Evolutionary conservation across 768 basidiomycete genomes (phyloP), one percentile per base, ranked within the genome.

Genomic region (Lactifluus echinatus): DNA sequence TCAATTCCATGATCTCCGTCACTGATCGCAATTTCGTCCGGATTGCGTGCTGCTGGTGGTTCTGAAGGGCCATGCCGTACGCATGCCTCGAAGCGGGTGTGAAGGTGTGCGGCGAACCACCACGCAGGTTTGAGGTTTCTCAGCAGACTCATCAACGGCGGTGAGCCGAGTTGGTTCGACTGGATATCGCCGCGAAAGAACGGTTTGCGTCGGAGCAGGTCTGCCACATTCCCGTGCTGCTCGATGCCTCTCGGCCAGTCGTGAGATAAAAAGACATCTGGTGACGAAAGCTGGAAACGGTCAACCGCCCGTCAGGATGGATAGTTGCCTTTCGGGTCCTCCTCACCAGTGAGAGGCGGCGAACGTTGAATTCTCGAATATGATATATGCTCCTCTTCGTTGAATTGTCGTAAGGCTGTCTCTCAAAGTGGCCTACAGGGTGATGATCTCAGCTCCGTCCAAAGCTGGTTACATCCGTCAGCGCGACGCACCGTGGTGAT

Each of bases 41-140:
- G 80, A 55, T 80, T 80, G 23, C 58, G 17, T 1, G 40, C 37
- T 10, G 40, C 52, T 10, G 63, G 52, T 29, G 45, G 19, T 19
- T 21, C 42, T 15, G 14, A 39, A 0, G 17, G 52, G 6, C 56
- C 63, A 39, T 88, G 84, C 3, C 68, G 63, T 8, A 86, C 79
- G 0, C 72, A 69, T 2, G 92, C 94, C 57, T 92, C 85, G 65
- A 87, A 97, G 50, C 87, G 84, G 47, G 85, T 83, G 66, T 97
- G 95, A 49, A 97, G 66, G 71, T 97, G 95, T 0, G 93, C 94
- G 3, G 90, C 71, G 69, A 96, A 96, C 95, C 94, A 98, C 82
- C 90, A 87, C 45, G 76, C 65, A 0, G 94, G 94, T 64, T 80
- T 76, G 31, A 96, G 75, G 24, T 76, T 84, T 31, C 72, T 74